Conservation (phyloP, 2,329 filamentous ascomycete genomes). For the Podosphaera aphanis region DNA sequence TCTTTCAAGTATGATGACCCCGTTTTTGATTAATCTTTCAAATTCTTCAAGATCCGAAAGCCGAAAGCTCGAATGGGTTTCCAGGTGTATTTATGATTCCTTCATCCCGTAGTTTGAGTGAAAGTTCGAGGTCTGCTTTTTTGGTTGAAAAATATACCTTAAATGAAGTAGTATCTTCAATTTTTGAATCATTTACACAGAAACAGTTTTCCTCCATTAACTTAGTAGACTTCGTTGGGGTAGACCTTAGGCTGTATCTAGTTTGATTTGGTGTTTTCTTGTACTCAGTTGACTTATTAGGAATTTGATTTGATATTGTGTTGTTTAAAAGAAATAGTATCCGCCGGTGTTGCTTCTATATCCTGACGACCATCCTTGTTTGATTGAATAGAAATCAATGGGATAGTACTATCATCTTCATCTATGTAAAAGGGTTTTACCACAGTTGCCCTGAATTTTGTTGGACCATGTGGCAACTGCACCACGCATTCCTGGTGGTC, state of each 20-base stretch:
- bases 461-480: too few relatives aligned
- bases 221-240: too few relatives aligned
- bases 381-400: neutral
- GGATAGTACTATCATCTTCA: neutral
- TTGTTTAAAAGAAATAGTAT: neutral
- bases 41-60: neutral
- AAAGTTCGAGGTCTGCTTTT: neutral
- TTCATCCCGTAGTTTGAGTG: neutral
- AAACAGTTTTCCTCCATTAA: too few relatives aligned
- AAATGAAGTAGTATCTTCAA: neutral
- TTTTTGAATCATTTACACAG: neutral
- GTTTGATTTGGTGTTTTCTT: neutral
- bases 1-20: neutral
- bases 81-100: neutral
- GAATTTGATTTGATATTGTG: neutral
- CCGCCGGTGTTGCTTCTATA: too few relatives aligned
- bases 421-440: neutral
- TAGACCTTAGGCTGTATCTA: neutral
- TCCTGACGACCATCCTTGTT: too few relatives aligned
- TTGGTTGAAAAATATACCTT: neutral
- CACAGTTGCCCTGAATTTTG: neutral
- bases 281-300: neutral
- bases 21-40: neutral
- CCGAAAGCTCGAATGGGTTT: neutral
- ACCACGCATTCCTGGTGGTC: too few relatives aligned